phyloP scores from a whole-genome alignment of 768 basidiomycete genomes.

The Pleurotus tuber-regium region DNA sequence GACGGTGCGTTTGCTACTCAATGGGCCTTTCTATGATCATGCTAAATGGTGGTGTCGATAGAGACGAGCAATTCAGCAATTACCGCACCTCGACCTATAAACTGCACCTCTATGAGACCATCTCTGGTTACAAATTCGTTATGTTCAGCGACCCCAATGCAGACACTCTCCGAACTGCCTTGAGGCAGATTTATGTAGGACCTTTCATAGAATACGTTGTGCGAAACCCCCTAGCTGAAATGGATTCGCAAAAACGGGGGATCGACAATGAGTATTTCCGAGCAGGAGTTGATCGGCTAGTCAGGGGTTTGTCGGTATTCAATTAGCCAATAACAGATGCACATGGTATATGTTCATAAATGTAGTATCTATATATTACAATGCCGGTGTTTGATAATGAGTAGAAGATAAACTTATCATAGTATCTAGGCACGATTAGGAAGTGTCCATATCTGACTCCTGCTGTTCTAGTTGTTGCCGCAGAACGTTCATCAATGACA shows the following conservation, averaged over 20 bases:
- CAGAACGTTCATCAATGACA: conserved; percentile 79
- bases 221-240: conserved; percentile 81
- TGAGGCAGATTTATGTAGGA: conserved; percentile 90
- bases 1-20: conserved; percentile 49
- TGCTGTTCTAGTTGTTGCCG: conserved; percentile 77
- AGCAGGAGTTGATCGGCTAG: conserved; percentile 70
- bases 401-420: background rate
- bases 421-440: conserved; percentile 11
- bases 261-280: conserved; percentile 94
- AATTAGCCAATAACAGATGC: conserved; percentile 21
- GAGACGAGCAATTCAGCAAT: conserved; percentile 88
- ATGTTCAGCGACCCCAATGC: conserved; percentile 86
- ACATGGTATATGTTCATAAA: conserved; percentile 13
- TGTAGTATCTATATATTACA: conserved; percentile 14
- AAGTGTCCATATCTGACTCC: conserved; percentile 16
- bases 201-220: conserved; percentile 95
- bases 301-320: conserved; percentile 57
- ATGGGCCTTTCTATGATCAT: background rate
- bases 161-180: conserved; percentile 77
- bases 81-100: conserved; percentile 93
- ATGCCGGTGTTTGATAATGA: conserved; percentile 10
- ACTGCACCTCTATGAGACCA: conserved; percentile 88
- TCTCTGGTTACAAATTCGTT: conserved; percentile 92
- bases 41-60: conserved; percentile 24
- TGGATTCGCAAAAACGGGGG: conserved; percentile 82